Evolutionary conservation across 305 asterid species (phyloP).

Genomic region (Rubia peregrina): DNA sequence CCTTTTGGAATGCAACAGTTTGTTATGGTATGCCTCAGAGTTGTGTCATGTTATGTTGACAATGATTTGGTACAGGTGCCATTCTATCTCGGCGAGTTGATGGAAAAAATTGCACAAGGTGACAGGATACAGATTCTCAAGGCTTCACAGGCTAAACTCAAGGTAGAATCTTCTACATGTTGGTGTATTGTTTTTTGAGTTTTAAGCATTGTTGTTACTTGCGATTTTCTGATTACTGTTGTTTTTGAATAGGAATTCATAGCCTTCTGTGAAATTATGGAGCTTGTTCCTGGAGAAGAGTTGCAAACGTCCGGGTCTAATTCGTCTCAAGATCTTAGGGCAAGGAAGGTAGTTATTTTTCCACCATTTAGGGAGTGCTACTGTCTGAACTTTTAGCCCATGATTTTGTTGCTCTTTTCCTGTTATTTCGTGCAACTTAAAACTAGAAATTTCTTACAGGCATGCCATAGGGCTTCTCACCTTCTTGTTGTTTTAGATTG

Average conservation of each 20-base stretch:
- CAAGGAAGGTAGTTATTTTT: constrained; percentile 54
- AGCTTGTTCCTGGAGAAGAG: constrained; percentile 84
- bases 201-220: constrained; percentile 8
- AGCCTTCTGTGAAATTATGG: constrained; percentile 84
- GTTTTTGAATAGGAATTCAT: constrained; percentile 57
- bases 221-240: background rate
- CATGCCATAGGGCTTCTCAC: constrained; percentile 6
- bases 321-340: constrained; percentile 62
- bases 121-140: constrained; percentile 68
- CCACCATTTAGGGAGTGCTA: background rate
- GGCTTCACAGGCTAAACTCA: constrained; percentile 67
- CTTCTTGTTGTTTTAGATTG: constrained; percentile 46
- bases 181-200: background rate
- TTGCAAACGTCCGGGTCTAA: constrained; percentile 41
- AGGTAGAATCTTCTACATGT: constrained; percentile 38
- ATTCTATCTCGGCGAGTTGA: constrained; percentile 72
- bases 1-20: background rate
- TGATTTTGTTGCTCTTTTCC: background rate
- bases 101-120: constrained; percentile 53
- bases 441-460: background rate
- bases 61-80: constrained; percentile 50
- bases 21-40: background rate
- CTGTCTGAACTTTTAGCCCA: background rate
- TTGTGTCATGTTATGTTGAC: constrained; percentile 6
- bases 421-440: background rate